Conservation (phyloP, 192 early-diverging fungal genomes). For the Backusella tuberculispora region DNA sequence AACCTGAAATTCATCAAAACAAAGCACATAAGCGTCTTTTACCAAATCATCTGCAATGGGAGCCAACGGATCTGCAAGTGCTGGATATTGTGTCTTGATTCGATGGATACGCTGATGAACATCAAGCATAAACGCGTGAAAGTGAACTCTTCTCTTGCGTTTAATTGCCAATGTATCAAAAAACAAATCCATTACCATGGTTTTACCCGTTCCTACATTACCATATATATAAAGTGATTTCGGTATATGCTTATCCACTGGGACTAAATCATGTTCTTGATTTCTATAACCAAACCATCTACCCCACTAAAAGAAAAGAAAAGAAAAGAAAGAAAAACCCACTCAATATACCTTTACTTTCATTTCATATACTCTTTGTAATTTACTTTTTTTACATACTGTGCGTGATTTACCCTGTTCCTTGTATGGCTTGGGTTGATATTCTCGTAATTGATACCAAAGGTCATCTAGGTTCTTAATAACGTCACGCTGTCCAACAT, state of each 20-base stretch:
- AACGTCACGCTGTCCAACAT: constrained; percentile 3
- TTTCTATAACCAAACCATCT: constrained; percentile 21
- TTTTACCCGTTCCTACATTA: constrained; percentile 91
- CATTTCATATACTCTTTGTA: background rate
- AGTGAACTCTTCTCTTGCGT: constrained; percentile 89
- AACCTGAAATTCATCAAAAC: constrained; percentile 97
- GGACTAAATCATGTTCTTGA: background rate
- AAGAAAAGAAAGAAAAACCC: background rate
- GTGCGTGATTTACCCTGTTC: constrained; percentile 9
- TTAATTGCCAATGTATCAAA: constrained; percentile 74
- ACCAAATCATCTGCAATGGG: constrained; percentile 83
- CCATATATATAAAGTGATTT: constrained; percentile 70
- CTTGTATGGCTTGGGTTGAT: constrained; percentile 6
- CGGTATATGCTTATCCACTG: constrained; percentile 29
- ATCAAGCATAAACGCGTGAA: constrained; percentile 97
- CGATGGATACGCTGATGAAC: constrained; percentile 78
- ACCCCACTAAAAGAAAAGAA: constrained; percentile 12
- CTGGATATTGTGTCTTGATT: constrained; percentile 54
- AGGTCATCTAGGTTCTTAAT: constrained; percentile 12
- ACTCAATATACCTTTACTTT: background rate
- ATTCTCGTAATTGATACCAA: constrained; percentile 15
- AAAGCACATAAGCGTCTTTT: constrained; percentile 81
- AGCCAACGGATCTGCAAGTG: constrained; percentile 66
- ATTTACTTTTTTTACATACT: constrained; percentile 1
- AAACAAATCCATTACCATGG: constrained; percentile 96